Evolutionary conservation across 345 rosid species (phyloP).

Genomic region (Anacardium occidentale): DNA sequence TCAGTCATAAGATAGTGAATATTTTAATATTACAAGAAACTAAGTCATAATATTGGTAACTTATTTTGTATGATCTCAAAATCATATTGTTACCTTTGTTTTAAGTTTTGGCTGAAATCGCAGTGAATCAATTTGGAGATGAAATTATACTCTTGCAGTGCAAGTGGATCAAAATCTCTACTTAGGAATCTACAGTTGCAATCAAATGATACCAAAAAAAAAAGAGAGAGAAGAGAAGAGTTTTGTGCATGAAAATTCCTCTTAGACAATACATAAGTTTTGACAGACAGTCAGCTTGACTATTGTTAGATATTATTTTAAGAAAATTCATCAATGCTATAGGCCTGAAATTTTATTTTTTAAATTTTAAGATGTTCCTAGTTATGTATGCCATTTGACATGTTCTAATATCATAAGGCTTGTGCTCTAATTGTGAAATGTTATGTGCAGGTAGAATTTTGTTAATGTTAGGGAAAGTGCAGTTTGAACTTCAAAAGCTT

Average conservation of each 20-base stretch:
- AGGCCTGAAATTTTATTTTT: neutral
- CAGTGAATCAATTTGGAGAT: neutral
- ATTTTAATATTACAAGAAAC: neutral
- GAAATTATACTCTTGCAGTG: neutral
- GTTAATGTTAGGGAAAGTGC: slow-evolving; percentile 75
- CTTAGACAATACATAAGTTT: too few species aligned
- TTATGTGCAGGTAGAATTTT: slow-evolving; percentile 62
- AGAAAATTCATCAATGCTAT: neutral
- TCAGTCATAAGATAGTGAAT: neutral
- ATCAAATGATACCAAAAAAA: too few species aligned
- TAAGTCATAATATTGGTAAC: neutral
- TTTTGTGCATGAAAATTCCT: too few species aligned
- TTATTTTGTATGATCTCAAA: neutral
- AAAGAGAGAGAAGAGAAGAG: too few species aligned
- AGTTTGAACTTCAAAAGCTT: slow-evolving; percentile 81
- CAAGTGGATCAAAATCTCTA: neutral
- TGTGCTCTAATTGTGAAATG: slow-evolving; percentile 14
- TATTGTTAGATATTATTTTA: neutral
- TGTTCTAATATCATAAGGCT: neutral
- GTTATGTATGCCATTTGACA: neutral
- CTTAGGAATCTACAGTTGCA: neutral
- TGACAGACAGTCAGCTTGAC: neutral
- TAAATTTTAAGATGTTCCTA: neutral
- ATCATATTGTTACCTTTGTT: neutral
- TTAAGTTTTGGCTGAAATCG: neutral